phyloP scores from a whole-genome alignment of 2,329 filamentous ascomycete species.

The Colletotrichum incanum region DNA sequence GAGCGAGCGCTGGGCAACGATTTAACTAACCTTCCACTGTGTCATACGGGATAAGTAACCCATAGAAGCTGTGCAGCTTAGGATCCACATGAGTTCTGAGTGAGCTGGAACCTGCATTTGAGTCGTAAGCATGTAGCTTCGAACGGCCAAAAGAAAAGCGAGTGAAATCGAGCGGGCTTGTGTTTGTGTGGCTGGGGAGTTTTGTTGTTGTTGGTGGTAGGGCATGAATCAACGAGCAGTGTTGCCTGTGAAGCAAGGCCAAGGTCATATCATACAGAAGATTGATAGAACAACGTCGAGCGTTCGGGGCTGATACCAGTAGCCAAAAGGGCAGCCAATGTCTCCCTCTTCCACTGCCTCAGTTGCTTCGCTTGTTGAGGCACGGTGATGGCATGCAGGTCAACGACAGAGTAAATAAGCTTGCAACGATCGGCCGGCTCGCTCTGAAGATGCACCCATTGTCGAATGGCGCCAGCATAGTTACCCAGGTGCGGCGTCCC shows the following conservation, averaged over 20 bases:
- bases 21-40: constrained; percentile 87
- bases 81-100: constrained; percentile 95
- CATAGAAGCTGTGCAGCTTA: constrained; percentile 91
- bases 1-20: neutral
- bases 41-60: constrained; percentile 99
- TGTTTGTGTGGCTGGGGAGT: too few species aligned
- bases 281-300: constrained; percentile 87
- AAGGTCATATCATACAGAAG: constrained; percentile 61
- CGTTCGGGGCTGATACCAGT: constrained; percentile 86
- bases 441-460: constrained; percentile 89
- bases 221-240: neutral
- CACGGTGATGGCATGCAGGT: constrained; percentile 92
- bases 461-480: constrained; percentile 89
- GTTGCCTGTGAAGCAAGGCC: neutral
- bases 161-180: neutral
- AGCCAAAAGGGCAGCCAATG: constrained; percentile 85
- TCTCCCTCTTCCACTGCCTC: constrained; percentile 77
- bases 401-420: constrained; percentile 89
- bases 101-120: constrained; percentile 78
- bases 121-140: neutral
- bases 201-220: neutral
- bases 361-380: constrained; percentile 77
- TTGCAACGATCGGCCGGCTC: constrained; percentile 69
- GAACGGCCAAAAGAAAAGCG: neutral
- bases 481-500: constrained; percentile 95